Conservation (phyloP, 2,329 filamentous ascomycete species). For the Chalara sp. region DNA sequence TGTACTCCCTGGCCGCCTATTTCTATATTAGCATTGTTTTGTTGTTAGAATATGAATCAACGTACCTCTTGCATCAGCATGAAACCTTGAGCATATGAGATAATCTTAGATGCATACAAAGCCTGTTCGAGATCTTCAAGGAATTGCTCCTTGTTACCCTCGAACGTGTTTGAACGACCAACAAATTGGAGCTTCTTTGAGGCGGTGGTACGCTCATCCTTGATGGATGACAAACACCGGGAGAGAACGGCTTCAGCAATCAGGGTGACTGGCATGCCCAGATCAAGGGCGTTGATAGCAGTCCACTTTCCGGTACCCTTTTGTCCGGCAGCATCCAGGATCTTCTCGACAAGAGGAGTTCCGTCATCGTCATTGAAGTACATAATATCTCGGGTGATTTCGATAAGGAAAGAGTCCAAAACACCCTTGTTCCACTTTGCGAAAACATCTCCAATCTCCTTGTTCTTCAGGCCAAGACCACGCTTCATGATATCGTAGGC, state of each 20-base stretch:
- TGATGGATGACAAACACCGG: slow-evolving; percentile 89
- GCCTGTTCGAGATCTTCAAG: slow-evolving; percentile 97
- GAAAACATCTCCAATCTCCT: slow-evolving; percentile 95
- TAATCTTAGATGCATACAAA: slow-evolving; percentile 98
- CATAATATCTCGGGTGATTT: slow-evolving; percentile 98
- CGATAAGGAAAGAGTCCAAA: slow-evolving; percentile 97
- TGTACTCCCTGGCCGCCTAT: slow-evolving; percentile 89
- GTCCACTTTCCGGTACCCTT: slow-evolving; percentile 99
- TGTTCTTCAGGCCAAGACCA: slow-evolving; percentile 78
- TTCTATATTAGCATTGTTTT: not conserved
- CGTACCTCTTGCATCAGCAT: slow-evolving; percentile 98
- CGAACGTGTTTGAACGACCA: slow-evolving; percentile 73
- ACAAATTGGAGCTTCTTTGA: slow-evolving; percentile 66
- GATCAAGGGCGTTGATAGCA: slow-evolving; percentile 95
- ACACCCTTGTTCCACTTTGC: slow-evolving; percentile 98
- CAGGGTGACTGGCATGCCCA: slow-evolving; percentile 96
- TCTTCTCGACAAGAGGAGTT: slow-evolving; percentile 91
- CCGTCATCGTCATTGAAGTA: slow-evolving; percentile 97
- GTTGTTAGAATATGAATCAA: slow-evolving; percentile 8
- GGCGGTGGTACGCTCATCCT: slow-evolving; percentile 83
- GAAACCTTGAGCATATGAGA: slow-evolving; percentile 99
- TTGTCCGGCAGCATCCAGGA: slow-evolving; percentile 95
- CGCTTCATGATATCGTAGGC: slow-evolving; percentile 99
- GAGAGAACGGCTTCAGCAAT: slow-evolving; percentile 96
- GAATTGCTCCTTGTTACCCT: slow-evolving; percentile 88